A percentile compares a stretch with the other conserved stretches of the same genome.
phyloP scores from a whole-genome alignment of 768 basidiomycete genomes.

The Suillus paluster region DNA sequence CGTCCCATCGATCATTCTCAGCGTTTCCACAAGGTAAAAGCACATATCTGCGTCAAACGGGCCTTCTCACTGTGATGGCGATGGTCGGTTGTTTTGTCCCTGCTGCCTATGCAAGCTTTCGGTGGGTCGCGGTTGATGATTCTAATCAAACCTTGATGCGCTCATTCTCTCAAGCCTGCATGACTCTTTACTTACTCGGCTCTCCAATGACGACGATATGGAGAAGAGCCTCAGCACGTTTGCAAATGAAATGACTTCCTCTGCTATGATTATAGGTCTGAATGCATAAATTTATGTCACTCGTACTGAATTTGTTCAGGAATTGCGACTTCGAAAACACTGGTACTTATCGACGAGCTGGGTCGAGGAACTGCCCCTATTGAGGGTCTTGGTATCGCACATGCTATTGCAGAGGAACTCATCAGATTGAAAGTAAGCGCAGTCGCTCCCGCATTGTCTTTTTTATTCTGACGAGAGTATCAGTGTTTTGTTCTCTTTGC shows the following conservation, averaged over 20 bases:
- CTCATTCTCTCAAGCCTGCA: conserved; percentile 58
- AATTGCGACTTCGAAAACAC: conserved; percentile 65
- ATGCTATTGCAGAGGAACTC: conserved; percentile 81
- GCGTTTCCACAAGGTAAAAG: conserved; percentile 70
- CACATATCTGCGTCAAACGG: conserved; percentile 90
- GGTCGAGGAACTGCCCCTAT: conserved; percentile 89
- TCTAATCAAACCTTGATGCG: neutral
- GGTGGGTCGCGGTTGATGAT: conserved; percentile 41
- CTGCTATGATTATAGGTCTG: conserved; percentile 87
- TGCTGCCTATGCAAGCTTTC: conserved; percentile 91
- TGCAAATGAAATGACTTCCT: conserved; percentile 91
- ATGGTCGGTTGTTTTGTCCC: conserved; percentile 93
- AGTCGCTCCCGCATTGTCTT: conserved; percentile 4
- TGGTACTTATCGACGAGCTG: conserved; percentile 92
- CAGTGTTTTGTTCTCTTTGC: conserved; percentile 91
- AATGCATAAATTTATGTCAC: neutral
- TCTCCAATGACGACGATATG: conserved; percentile 94
- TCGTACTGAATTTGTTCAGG: conserved; percentile 43
- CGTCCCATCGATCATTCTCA: neutral
- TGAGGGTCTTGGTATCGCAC: conserved; percentile 82
- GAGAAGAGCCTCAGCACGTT: conserved; percentile 93
- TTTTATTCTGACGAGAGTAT: conserved; percentile 1
- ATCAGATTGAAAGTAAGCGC: conserved; percentile 68
- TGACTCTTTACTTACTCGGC: conserved; percentile 80
- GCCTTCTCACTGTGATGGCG: conserved; percentile 81